Evolutionary conservation across 371 early-diverging fungal genomes (phyloP).

Genomic region (Mortierella sp.): DNA sequence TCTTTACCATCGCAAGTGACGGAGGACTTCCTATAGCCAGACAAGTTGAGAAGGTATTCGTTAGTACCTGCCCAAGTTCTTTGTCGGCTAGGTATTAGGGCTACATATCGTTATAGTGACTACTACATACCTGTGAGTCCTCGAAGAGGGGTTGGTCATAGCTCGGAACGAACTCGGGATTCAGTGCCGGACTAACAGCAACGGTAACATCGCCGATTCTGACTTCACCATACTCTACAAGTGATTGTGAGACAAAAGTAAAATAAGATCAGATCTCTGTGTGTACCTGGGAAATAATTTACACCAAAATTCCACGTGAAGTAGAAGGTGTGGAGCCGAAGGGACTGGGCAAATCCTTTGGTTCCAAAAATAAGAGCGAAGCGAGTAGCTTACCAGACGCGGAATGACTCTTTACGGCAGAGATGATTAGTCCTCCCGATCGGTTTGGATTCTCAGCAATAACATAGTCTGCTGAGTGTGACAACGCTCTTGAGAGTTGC

Average conservation of each 20-base stretch:
- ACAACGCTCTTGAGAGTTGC: slow-evolving; percentile 44
- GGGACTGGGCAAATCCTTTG: neutral
- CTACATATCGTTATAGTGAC: too few species aligned
- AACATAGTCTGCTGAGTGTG: slow-evolving; percentile 56
- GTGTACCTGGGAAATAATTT: neutral
- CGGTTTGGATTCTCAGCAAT: slow-evolving; percentile 43
- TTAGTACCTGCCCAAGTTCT: neutral
- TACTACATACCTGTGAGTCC: slow-evolving; percentile 68
- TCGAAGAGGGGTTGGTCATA: slow-evolving; percentile 72
- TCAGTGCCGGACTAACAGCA: slow-evolving; percentile 63
- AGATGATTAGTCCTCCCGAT: slow-evolving; percentile 48
- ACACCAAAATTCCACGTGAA: slow-evolving; percentile 34
- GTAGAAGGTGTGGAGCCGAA: slow-evolving; percentile 4
- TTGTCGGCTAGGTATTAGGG: neutral
- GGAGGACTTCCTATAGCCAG: slow-evolving; percentile 72
- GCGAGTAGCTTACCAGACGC: slow-evolving; percentile 26
- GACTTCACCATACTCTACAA: slow-evolving; percentile 51
- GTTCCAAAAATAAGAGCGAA: neutral
- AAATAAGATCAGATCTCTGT: neutral
- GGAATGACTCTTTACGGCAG: slow-evolving; percentile 31
- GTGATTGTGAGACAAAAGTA: neutral
- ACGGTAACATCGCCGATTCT: slow-evolving; percentile 76
- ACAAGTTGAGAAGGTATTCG: neutral
- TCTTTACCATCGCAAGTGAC: slow-evolving; percentile 73
- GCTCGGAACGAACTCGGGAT: slow-evolving; percentile 78